Evolutionary conservation across 208 protist species (phyloP).

Genomic region (Acanthamoeba culbertsoni): DNA sequence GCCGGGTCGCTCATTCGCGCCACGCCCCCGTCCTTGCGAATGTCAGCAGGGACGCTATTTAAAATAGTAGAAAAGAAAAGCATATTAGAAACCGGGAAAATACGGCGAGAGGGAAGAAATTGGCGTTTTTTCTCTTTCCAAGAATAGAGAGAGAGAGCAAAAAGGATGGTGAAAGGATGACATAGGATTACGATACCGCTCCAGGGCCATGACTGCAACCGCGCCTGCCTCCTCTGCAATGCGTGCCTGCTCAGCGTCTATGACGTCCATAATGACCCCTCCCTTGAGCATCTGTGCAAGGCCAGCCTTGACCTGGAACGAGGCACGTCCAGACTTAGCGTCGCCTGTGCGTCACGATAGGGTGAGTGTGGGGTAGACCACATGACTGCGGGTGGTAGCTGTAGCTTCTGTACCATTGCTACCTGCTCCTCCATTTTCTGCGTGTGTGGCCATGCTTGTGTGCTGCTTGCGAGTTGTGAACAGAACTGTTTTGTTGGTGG

Average conservation of each 20-base stretch:
- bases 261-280: conserved; percentile 92
- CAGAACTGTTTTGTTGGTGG: background rate
- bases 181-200: conserved; percentile 77
- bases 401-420: too few relatives aligned
- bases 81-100: background rate
- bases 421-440: background rate
- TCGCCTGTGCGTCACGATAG: background rate
- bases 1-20: conserved; percentile 83
- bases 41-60: conserved; percentile 86
- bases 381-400: too few relatives aligned
- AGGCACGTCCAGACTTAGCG: background rate
- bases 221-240: conserved; percentile 89
- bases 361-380: too few relatives aligned
- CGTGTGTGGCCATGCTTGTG: background rate
- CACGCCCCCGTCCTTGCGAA: conserved; percentile 83
- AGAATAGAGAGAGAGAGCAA: too few relatives aligned
- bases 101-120: too few relatives aligned
- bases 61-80: background rate
- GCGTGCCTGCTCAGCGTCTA: conserved; percentile 88
- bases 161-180: background rate
- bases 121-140: too few relatives aligned
- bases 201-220: conserved; percentile 87
- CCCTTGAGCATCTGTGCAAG: conserved; percentile 89
- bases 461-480: background rate
- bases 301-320: conserved; percentile 82